A percentile compares a stretch with the other conserved stretches of the same genome.
These are phyloP conservation scores for Talaromyces pinophilus DNA, from an alignment of 2,329 filamentous ascomycete species.

Conservation along the genomic window DNA sequence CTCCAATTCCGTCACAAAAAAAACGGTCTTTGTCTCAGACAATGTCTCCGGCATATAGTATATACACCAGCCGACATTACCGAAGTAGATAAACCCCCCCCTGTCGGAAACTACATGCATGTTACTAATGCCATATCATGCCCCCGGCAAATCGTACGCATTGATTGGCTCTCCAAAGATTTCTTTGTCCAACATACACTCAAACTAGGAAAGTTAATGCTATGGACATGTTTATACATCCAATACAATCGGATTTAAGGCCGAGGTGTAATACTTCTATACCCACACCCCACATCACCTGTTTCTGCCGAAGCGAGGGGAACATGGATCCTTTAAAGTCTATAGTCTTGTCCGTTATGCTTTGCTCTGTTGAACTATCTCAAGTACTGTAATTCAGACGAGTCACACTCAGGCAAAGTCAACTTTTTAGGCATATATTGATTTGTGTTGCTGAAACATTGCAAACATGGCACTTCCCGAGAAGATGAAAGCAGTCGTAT, in stretches of 20 bases:
- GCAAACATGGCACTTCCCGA: slow-evolving; percentile 14
- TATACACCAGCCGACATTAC: background rate
- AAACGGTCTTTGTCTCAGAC: background rate
- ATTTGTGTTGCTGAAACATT: background rate
- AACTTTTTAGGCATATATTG: too few species aligned
- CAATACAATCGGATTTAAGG: background rate
- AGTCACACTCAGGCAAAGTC: too few species aligned
- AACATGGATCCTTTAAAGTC: background rate
- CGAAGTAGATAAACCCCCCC: background rate
- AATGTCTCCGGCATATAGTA: background rate
- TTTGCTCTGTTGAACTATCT: background rate
- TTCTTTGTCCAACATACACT: background rate
- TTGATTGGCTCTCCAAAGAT: too few species aligned
- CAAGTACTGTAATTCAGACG: background rate
- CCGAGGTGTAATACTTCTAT: background rate
- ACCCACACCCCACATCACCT: slow-evolving; percentile 7
- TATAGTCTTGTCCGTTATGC: background rate
- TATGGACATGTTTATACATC: background rate
- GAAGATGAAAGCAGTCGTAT: slow-evolving; percentile 84
- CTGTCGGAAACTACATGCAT: background rate
- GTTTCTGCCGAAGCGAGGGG: slow-evolving; percentile 2
- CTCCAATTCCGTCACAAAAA: background rate
- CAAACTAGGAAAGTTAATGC: background rate
- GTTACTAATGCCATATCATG: background rate
- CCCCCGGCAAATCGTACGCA: background rate